phyloP scores from a whole-genome alignment of 805 yeast species.

The Metschnikowia henanensis region DNA sequence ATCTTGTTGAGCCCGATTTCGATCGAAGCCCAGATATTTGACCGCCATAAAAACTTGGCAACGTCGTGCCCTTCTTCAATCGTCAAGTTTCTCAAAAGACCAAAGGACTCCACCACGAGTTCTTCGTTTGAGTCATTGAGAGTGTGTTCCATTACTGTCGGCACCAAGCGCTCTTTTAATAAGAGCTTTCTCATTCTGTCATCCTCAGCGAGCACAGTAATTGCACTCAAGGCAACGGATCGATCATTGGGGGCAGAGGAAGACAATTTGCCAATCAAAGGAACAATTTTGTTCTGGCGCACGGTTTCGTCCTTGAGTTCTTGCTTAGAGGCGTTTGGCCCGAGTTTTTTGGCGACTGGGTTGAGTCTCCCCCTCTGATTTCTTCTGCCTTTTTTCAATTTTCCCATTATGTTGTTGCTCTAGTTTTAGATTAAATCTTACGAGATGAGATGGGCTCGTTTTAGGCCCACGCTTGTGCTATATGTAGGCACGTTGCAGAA shows the following conservation, averaged over 20 bases:
- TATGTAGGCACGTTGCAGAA: conserved; percentile 3
- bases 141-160: conserved; percentile 59
- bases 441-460: conserved; percentile 12
- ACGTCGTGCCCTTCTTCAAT: conserved; percentile 89
- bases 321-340: conserved; percentile 18
- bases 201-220: conserved; percentile 72
- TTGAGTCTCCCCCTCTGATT: conserved; percentile 35
- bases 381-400: conserved; percentile 61
- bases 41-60: conserved; percentile 73
- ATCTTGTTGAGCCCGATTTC: conserved; percentile 53
- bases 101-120: conserved; percentile 77
- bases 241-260: conserved; percentile 70
- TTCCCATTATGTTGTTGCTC: conserved; percentile 53
- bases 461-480: background rate
- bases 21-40: conserved; percentile 68
- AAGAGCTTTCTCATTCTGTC: conserved; percentile 57
- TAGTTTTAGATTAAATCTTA: conserved; percentile 1
- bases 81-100: conserved; percentile 75
- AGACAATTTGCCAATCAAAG: conserved; percentile 64
- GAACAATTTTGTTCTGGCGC: conserved; percentile 58
- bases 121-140: conserved; percentile 70
- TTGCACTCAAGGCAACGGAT: conserved; percentile 72
- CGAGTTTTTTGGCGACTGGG: conserved; percentile 29
- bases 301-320: conserved; percentile 45
- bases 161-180: conserved; percentile 70